A percentile compares a stretch with the other conserved stretches of the same genome.
Evolutionary conservation across 805 yeast genomes (phyloP).

Genomic region (Debaryomyces hansenii): DNA sequence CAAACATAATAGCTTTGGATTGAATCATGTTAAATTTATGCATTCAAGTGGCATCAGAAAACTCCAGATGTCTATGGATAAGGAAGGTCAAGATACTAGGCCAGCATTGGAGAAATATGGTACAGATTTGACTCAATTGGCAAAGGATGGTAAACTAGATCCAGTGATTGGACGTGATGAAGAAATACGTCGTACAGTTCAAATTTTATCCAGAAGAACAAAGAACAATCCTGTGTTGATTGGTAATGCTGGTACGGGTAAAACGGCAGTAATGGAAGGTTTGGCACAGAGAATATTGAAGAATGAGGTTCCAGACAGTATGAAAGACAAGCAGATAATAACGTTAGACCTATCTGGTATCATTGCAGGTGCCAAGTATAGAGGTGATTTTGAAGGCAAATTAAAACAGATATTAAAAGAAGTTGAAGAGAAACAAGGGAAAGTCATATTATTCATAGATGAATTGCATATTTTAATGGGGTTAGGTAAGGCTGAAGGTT

Average conservation of each 20-base stretch:
- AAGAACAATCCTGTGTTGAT: slow-evolving; percentile 94
- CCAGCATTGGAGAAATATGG: slow-evolving; percentile 87
- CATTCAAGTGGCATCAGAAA: slow-evolving; percentile 5
- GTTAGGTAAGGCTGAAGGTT: slow-evolving; percentile 89
- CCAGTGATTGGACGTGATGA: slow-evolving; percentile 98
- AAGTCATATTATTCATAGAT: slow-evolving; percentile 80
- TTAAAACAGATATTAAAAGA: slow-evolving; percentile 79
- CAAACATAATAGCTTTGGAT: too few relatives aligned
- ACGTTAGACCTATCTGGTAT: slow-evolving; percentile 85
- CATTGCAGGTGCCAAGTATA: slow-evolving; percentile 91
- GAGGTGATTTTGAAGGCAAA: slow-evolving; percentile 96
- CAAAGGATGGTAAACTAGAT: slow-evolving; percentile 86
- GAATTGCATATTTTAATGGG: slow-evolving; percentile 90
- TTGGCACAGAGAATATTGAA: slow-evolving; percentile 89
- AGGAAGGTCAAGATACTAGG: slow-evolving; percentile 47
- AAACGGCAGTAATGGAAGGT: slow-evolving; percentile 96
- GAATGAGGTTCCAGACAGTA: slow-evolving; percentile 92
- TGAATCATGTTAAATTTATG: too few relatives aligned
- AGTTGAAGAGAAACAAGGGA: slow-evolving; percentile 74
- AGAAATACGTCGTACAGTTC: slow-evolving; percentile 90
- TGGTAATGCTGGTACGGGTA: slow-evolving; percentile 98
- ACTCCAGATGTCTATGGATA: slow-evolving; percentile 43
- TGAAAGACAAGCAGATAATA: slow-evolving; percentile 81
- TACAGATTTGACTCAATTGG: slow-evolving; percentile 80
- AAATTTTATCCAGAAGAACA: slow-evolving; percentile 86